Percentiles rank a stretch among this genome's conserved stretches.
Conservation (phyloP, 2,329 filamentous ascomycete genomes). For the Talaromyces sp. region DNA sequence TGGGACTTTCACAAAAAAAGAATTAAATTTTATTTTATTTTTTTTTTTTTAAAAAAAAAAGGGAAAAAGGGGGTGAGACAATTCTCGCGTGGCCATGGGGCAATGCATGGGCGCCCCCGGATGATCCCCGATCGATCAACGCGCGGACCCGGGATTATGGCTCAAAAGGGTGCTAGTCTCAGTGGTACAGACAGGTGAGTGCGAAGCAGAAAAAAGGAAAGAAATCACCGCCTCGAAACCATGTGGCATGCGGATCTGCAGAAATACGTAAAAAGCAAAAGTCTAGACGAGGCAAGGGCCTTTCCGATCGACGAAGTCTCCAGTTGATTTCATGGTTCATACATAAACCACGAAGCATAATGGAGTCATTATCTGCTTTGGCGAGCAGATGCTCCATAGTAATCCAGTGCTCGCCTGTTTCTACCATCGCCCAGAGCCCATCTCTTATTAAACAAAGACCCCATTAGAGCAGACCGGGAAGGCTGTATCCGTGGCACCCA, state of each 20-base stretch:
- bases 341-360: too few relatives aligned
- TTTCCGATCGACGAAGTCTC: background rate
- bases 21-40: too few relatives aligned
- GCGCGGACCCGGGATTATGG: constrained; percentile 16
- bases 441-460: too few relatives aligned
- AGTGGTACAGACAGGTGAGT: background rate
- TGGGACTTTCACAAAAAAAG: constrained; percentile 1
- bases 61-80: constrained; percentile 6
- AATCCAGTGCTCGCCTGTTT: too few relatives aligned
- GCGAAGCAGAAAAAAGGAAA: too few relatives aligned
- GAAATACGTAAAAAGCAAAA: background rate
- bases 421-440: too few relatives aligned
- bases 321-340: too few relatives aligned
- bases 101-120: constrained; percentile 17
- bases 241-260: background rate
- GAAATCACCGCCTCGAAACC: too few relatives aligned
- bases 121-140: constrained; percentile 27
- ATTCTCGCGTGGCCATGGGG: constrained; percentile 21
- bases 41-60: too few relatives aligned
- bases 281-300: background rate
- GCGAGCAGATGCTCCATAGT: too few relatives aligned
- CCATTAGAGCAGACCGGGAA: background rate
- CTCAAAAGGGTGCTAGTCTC: constrained; percentile 12
- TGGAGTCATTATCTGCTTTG: too few relatives aligned
- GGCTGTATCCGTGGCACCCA: background rate